Base-by-base conservation (phyloP, 176 grass and related monocot genomes). In the Ananas comosus region DNA sequence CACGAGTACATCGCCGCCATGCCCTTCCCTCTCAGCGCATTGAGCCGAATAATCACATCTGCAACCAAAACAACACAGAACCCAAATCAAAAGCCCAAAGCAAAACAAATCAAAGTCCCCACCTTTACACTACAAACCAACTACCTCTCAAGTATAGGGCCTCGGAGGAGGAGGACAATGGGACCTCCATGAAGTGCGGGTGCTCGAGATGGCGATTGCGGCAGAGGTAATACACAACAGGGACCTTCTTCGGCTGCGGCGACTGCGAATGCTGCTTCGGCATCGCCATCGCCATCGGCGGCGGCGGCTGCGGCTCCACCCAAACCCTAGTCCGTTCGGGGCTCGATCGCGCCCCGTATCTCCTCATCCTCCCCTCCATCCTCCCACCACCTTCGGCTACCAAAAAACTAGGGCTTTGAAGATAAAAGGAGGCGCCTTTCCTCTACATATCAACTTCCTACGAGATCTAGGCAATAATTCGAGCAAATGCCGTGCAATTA, bases 171-270 rank as follows among this genome's bases (percentile, higher is more conserved):
- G 87, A 86, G 68, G 88, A 82, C 33, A 42, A 42, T 17, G 95
- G 84, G 72, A 99, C 95, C 78, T 99, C 95, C 66, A 93, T 91
- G 90, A 99, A 99, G 83, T 99, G 95, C 11, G 95, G 95, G 67
- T 99, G 95, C 78, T 99, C 95, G 48, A 99, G 83, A 54, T 93
- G 90, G 61, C 87, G 90, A 78, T 83, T 99, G 52, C 82, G 78
- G 79, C 78, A 86, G 57, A 99, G 87, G 72, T 99, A 99, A 73
- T 99, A 99, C 49, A 99, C 95, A 16, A 99, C 95, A 2, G 95
- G 82, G 11, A 99, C 87, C 72, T 81, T 91, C 67, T 83, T 88
- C 51, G 54, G 73, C 50, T 74, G 73, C 18, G 73, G 88, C 47
- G 76, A 56, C n/a, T 85, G 83, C 10, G 76, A 83, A 42, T 80